phyloP scores from a whole-genome alignment of 768 basidiomycete genomes.

The Trametes gibbosa region DNA sequence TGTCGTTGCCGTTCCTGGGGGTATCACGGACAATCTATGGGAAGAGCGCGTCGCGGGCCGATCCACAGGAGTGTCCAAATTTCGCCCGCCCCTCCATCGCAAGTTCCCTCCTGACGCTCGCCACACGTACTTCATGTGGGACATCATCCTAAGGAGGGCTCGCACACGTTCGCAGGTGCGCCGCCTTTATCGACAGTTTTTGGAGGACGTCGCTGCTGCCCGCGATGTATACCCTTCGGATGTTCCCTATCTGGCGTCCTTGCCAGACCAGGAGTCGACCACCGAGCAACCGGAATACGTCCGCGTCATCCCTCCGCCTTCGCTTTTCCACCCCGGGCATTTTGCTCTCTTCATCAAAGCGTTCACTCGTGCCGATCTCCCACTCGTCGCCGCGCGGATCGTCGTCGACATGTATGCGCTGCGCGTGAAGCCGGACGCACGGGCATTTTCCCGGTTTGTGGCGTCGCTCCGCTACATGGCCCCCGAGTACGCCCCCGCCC shows the following conservation, averaged over 20 bases:
- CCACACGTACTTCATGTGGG: neutral
- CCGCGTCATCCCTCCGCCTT: constrained; percentile 4
- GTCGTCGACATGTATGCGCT: constrained; percentile 52
- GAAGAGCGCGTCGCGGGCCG: neutral
- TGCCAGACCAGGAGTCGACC: neutral
- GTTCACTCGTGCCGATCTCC: constrained; percentile 10
- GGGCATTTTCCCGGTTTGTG: constrained; percentile 49
- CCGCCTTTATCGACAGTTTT: neutral
- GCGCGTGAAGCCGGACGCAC: constrained; percentile 42
- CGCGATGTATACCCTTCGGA: neutral
- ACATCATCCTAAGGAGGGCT: neutral
- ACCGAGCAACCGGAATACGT: neutral
- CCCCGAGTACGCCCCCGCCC: constrained; percentile 36
- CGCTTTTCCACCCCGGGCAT: constrained; percentile 30
- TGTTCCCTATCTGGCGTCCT: neutral
- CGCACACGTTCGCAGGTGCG: neutral
- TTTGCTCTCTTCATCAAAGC: constrained; percentile 31
- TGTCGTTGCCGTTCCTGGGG: constrained; percentile 48
- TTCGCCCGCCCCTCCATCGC: neutral
- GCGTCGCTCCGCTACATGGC: constrained; percentile 31
- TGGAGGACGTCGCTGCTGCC: neutral
- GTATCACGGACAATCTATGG: neutral
- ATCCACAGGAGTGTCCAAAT: neutral
- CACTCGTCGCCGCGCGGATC: constrained; percentile 37
- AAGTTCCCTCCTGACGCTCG: neutral